A percentile compares a stretch with the other conserved stretches of the same genome.
These are phyloP conservation scores for Dentipellis fragilis DNA, from an alignment of 768 basidiomycete species.

Conservation along the genomic window DNA sequence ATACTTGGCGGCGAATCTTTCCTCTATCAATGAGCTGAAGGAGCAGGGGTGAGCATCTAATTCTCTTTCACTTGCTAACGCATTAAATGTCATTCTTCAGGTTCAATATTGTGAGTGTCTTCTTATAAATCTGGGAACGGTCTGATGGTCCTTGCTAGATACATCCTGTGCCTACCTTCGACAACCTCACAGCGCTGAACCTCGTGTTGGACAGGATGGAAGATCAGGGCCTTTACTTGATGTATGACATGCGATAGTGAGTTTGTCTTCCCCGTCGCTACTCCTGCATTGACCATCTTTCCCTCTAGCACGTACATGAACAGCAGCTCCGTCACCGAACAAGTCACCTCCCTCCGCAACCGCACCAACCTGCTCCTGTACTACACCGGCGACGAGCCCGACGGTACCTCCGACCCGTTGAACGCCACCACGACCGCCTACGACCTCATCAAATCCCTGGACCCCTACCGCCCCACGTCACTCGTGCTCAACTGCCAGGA, in stretches of 20 bases:
- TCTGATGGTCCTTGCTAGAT: conserved; percentile 26
- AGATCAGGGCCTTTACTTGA: conserved; percentile 57
- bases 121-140: not conserved
- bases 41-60: conserved; percentile 34
- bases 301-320: conserved; percentile 50
- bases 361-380: conserved; percentile 60
- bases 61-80: not conserved
- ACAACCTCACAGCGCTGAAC: conserved; percentile 46
- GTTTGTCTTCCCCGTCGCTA: conserved; percentile 3
- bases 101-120: conserved; percentile 27
- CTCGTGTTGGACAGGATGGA: conserved; percentile 62
- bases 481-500: conserved; percentile 48
- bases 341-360: conserved; percentile 61
- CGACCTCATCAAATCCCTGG: conserved; percentile 36
- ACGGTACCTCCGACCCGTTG: conserved; percentile 56
- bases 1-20: conserved; percentile 42
- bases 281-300: not conserved
- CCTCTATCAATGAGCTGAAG: conserved; percentile 46
- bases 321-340: conserved; percentile 44
- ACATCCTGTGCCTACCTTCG: conserved; percentile 62
- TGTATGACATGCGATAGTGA: conserved; percentile 74
- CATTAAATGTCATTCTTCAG: conserved; percentile 18
- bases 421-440: conserved; percentile 41
- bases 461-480: conserved; percentile 51
- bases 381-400: conserved; percentile 71